Evolutionary conservation across 2,329 filamentous ascomycete genomes (phyloP), one percentile per base, ranked within the genome.

Genomic region (Cercospora sp.): DNA sequence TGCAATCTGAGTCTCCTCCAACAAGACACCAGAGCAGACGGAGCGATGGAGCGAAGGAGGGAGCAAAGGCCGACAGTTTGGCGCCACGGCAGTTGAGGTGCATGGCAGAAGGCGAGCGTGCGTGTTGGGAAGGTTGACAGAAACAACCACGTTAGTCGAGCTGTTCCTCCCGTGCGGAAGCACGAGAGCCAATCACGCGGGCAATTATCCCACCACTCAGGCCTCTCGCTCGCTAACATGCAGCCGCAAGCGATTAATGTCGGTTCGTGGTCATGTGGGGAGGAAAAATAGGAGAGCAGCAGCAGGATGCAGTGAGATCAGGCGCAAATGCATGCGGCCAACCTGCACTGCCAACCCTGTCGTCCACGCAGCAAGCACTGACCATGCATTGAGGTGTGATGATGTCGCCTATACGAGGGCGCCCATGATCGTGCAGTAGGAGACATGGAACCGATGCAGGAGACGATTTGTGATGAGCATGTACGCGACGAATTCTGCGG

Each of bases 371-470:
- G 42, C 60, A 64, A 23, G 61, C 61, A 64, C 28, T 39, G 45
- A 64, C 45, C 61, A 58, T 30, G 28, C 61, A 64, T 30, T 36
- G 28, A 30, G n/a, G 20, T 8, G n/a, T 16, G 60, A 33, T 64
- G 61, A 64, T 28, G 48, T 61, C 31, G 45, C 45, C n/a, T 26
- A 57, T 57, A 64, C 48, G 61, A 64, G 61, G 45, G 31, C 16
- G 48, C 48, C 61, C 61, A 64, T 64, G 51, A 30, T 39, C 45
- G 26, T 57, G 61, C 61, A 64, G 45, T 9, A 30, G 26, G 20
- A 33, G 53, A 57, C 26, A 42, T 10, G 60, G 26, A 53, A 18
- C n/a, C 13, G 39, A 30, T 20, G 42, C 23, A 42, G 48, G 45
- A 33, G 48, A 18, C 31, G 45, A 18, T 28, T 30, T 20, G 42